These are phyloP conservation scores for Beauveria varroae DNA, from an alignment of 2,329 filamentous ascomycete genomes.

Conservation along the genomic window DNA sequence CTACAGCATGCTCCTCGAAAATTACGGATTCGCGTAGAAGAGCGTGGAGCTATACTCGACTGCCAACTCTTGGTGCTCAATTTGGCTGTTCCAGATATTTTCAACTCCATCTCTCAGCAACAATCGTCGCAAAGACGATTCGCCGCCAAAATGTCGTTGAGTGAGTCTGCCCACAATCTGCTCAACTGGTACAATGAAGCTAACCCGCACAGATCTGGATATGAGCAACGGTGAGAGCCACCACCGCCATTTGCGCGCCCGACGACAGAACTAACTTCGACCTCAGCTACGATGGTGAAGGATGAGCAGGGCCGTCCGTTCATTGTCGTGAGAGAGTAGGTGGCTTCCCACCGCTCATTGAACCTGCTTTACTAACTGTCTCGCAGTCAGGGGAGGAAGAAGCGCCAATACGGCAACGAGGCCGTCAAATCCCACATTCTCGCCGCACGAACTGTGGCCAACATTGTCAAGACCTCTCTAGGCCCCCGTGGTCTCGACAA, in stretches of 20 bases:
- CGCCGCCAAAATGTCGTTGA: constrained; percentile 17
- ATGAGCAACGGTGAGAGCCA: constrained; percentile 65
- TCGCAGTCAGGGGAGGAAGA: constrained; percentile 88
- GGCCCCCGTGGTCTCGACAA: constrained; percentile 96
- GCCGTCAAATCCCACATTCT: constrained; percentile 98
- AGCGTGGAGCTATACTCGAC: constrained; percentile 11
- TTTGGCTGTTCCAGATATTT: constrained; percentile 7
- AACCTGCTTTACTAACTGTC: constrained; percentile 15
- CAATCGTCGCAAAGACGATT: constrained; percentile 9
- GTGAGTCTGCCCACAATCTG: constrained; percentile 14
- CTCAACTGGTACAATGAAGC: constrained; percentile 14
- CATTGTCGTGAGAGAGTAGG: constrained; percentile 95
- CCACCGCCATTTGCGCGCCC: constrained; percentile 3
- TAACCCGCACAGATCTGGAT: constrained; percentile 61
- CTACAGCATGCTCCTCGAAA: constrained; percentile 17
- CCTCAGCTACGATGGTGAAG: constrained; percentile 68
- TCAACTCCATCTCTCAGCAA: constrained; percentile 1
- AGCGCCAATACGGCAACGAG: constrained; percentile 91
- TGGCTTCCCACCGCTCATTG: constrained; percentile 18
- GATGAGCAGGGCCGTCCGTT: constrained; percentile 97
- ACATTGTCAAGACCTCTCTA: constrained; percentile 94
- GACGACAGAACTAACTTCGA: constrained; percentile 14
- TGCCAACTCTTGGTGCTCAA: constrained; percentile 1
- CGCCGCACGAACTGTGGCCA: constrained; percentile 89
- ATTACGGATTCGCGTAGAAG: constrained; percentile 14